Base-by-base conservation (phyloP, 2,329 filamentous ascomycete species). In the Orbilia brochopaga region DNA sequence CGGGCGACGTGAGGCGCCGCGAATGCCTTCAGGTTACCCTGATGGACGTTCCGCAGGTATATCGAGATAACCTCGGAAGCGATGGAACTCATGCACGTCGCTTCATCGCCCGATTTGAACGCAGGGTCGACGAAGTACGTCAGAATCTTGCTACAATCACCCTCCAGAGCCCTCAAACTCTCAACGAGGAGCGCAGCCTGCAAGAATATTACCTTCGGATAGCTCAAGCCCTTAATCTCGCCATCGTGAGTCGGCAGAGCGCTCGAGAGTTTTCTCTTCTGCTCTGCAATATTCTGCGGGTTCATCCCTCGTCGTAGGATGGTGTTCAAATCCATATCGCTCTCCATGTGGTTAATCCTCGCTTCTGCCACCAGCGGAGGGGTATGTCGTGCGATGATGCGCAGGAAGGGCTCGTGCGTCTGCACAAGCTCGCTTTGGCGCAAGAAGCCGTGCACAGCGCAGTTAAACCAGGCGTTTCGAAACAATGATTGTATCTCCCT, bases 401-500 rank as follows among this genome's bases (percentile, higher is more conserved):
- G 87, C 19, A 99, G 83, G 78, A 97, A 92, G 65, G 88, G 85
- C 55, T 87, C 80, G 76, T 95, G 87, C 75, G 86, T 85, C 78
- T 88, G 88, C 17, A 88, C 90, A 61, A 90, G 85, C 15, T 88
- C 85, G 0, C 91, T 93, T 15, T 85, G 85, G 10, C 89, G 83
- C 8, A 88, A 88, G 78, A 97, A 96, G 2, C 92, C 94, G 79
- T 99, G 94, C 0, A 96, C 90, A 21, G 92, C 90, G 73, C 97
- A 91, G 77, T 99, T 99, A 81, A 97, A 97, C 94, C 94, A 99
- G 3, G 91, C 91, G 82, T 99, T 92, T 58, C 93, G 88, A 75
- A 94, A 85, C 64, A 95, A 81, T 24, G 86, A 85, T 73, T 64
- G 73, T 75, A 59, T 74, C 77, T 63, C 78, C 80, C 61, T 79